Evolutionary conservation across 768 basidiomycete genomes (phyloP).

Genomic region (Leccinum boreale): DNA sequence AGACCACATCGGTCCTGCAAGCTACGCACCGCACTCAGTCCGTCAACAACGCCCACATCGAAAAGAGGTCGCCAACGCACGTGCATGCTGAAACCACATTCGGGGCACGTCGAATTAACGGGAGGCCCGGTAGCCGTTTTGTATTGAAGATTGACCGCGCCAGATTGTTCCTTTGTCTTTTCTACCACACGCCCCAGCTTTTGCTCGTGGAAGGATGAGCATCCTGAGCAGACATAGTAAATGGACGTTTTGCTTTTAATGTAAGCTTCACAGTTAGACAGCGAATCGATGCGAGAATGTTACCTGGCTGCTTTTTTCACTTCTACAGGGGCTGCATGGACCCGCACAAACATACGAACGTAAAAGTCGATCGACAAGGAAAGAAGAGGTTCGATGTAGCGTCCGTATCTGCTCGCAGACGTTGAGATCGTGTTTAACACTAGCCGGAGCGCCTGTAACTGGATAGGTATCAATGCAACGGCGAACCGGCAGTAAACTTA

Average conservation of each 20-base stretch:
- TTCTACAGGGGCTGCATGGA: conserved; percentile 69
- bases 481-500: conserved; percentile 34
- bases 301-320: conserved; percentile 83
- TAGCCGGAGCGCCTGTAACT: conserved; percentile 74
- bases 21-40: conserved; percentile 36
- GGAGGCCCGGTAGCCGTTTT: conserved; percentile 73
- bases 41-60: not conserved
- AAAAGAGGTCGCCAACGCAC: conserved; percentile 42
- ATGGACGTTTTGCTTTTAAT: conserved; percentile 71
- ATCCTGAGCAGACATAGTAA: conserved; percentile 81
- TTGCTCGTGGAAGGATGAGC: conserved; percentile 81
- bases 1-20: conserved; percentile 97
- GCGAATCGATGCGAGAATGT: conserved; percentile 17
- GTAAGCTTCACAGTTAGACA: conserved; percentile 3
- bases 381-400: conserved; percentile 84
- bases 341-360: conserved; percentile 83
- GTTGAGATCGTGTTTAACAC: conserved; percentile 85
- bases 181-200: conserved; percentile 76
- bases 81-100: conserved; percentile 77
- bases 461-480: conserved; percentile 1
- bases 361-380: conserved; percentile 98
- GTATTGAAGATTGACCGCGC: conserved; percentile 59
- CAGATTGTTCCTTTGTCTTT: conserved; percentile 52
- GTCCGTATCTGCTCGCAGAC: conserved; percentile 88
- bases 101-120: conserved; percentile 65